Base-by-base conservation (phyloP, 768 basidiomycete genomes). In the Amanita fuliginea region DNA sequence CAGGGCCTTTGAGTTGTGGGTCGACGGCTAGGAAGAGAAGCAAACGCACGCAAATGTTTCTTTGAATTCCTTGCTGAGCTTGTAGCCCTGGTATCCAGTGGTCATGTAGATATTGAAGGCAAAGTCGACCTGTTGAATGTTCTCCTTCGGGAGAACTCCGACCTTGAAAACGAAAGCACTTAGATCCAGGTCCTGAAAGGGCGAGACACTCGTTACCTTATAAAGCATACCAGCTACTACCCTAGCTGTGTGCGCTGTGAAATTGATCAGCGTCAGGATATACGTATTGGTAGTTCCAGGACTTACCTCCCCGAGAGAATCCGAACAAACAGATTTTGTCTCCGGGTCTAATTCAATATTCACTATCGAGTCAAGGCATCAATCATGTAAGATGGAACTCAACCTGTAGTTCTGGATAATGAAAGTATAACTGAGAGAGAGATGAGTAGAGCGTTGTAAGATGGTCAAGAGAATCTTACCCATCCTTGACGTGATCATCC, bases 171-270 rank as follows among this genome's bases (percentile, higher is more conserved):
- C n/a, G 32, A 21, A 28, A 48, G n/a, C n/a, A 13, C 3, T 7
- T 16, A 10, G 11, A 21, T 33, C 43, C 9, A 32, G 46, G n/a
- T 21, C 30, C 37, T 11, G n/a, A 10, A 1, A 46, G 16, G 10
- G 11, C 11, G 14, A 4, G 16, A 9, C n/a, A n/a, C 19, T 11
- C 22, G 4, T 26, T 41, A 62, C 63, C 53, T 65, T 67, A 51
- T 64, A 62, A 10, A 67, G 52, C 64, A 67, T 67, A 6, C 63
- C 63, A 26, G 62, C 63, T 13, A 65, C 51, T n/a, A 60, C 60
- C 45, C 61, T 51, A 9, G 60, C 61, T 10, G 59, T 62, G 40
- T 62, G 57, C 6, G 61, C 60, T 48, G 18, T 9, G 35, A 16
- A 32, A 0, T n/a, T 24, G 18, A 35, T 34, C 10, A 8, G 34